Base-by-base conservation (phyloP, 441 rosid genomes). In the Lepidium campestre region DNA sequence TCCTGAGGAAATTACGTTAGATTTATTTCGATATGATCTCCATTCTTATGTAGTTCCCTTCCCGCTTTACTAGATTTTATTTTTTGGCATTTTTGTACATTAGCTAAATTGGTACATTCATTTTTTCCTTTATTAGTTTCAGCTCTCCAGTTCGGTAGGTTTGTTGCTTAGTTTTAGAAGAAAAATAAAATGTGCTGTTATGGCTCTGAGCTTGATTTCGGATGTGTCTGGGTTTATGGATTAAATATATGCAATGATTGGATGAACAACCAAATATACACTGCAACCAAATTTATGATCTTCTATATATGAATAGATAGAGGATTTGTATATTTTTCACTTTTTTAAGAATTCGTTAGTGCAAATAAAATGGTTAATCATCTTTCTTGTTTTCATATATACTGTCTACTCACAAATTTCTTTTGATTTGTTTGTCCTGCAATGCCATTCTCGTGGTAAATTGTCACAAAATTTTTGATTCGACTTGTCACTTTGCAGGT, bases 401-500 rank as follows among this genome's bases (percentile, higher is more conserved):
- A 19, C 53, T 62, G 32, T 39, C 27, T 55, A 47, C 18, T 49
- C 22, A 29, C 44, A 57, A 18, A 10, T 34, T 13, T 31, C 17
- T 48, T 61, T 58, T 20, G 8, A 18, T 62, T 22, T 9, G 9
- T 19, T 67, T 53, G 10, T 36, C 17, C 53, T 2, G 20, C 36
- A 50, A 14, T 60, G 48, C n/a, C 50, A n/a, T 27, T 59, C 27
- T 42, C 34, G 7, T 40, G 62, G 20, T 67, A 37, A 61, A 22
- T 58, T 34, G 60, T 61, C 29, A 39, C 13, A 17, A 34, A 69
- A 53, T 47, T 68, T 57, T 27, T 49, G 65, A 65, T 83, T 56
- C 57, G 57, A 35, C 10, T 50, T 68, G 57, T 69, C 67, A 39
- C 35, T 75, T 76, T 79, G 70, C 84, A 90, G 93, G 85, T 80